Base-by-base conservation (phyloP, 202 grass and related monocot species). In the Elaeis oleifera region DNA sequence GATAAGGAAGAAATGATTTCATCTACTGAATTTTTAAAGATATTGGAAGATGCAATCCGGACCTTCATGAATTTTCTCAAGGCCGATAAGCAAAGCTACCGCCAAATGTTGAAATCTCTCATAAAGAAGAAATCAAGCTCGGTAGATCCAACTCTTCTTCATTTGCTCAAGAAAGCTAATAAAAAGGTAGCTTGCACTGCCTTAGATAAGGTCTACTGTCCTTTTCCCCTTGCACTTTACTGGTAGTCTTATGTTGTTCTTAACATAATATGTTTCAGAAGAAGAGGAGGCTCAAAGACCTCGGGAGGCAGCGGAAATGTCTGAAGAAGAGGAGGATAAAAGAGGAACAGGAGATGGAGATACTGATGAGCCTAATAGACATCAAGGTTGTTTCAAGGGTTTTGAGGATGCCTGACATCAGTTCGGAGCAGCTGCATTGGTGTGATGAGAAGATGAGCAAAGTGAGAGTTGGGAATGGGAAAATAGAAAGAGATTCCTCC, bases 381-480 rank as follows among this genome's bases (percentile, higher is more conserved):
- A 61, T 97, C 56, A 89, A 86, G 49, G 66, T 92, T 61, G 79
- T 97, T 32, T 84, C 88, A 17, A 79, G 94, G 71, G 88, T 86
- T 74, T 72, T 97, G 27, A 86, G 88, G 51, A 83, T 86, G 94
- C 63, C 76, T 49, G 78, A 86, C 56, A 49, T 77, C 56, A 89
- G 68, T n/a, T 79, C 81, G 55, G 84, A 92, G 49, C 94, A 92
- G 74, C 69, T 97, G 64, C 84, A 89, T 27, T 97, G 94, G 94
- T 97, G 94, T 60, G 88, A 92, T 58, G 76, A 89, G 77, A 97
- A 89, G 83, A 97, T 97, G 88, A 77, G 61, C 78, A 73, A 78
- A 68, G 80, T 97, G 18, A 67, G 72, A 16, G 60, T 92, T 29
- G 53, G 63, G 31, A 58, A 82, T 63, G 82, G 85, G 48, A 82